Evolutionary conservation across 75 land plant species (phyloP).

Genomic region (Sequoia sempervirens): DNA sequence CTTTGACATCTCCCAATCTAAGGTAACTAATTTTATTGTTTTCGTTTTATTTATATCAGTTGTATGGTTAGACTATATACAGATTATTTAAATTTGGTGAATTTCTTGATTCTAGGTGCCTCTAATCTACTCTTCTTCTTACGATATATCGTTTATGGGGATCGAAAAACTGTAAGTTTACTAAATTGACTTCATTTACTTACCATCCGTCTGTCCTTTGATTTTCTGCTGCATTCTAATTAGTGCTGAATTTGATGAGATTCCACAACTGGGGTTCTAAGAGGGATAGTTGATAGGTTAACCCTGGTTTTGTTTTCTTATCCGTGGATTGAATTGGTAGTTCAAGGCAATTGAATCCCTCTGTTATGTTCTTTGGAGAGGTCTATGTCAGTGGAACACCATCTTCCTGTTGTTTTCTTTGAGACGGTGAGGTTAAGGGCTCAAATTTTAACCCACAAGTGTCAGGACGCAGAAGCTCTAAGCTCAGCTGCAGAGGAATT

Average conservation of each 20-base stretch:
- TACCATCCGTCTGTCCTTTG: background rate
- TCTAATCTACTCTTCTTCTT: conserved; percentile 67
- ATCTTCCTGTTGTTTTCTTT: background rate
- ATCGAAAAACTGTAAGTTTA: conserved; percentile 81
- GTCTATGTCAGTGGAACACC: background rate
- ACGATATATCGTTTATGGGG: conserved; percentile 81
- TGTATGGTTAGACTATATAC: background rate
- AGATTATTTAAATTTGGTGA: background rate
- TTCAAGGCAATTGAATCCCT: background rate
- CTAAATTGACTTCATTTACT: background rate
- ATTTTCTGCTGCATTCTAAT: background rate
- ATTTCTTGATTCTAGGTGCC: conserved; percentile 54
- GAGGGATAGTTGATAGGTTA: too few relatives aligned
- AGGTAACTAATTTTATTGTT: conserved; percentile 29
- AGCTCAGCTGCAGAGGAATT: background rate
- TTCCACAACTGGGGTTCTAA: too few relatives aligned
- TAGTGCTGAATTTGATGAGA: too few relatives aligned
- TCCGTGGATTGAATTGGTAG: background rate
- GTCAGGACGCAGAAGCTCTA: background rate
- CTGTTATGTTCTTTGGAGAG: background rate
- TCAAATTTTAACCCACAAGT: background rate
- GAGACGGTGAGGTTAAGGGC: background rate
- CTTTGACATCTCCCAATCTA: conserved; percentile 46
- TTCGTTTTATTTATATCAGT: background rate
- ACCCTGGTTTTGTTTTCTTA: background rate